A percentile compares a stretch with the other conserved stretches of the same genome.
phyloP scores from a whole-genome alignment of 257 asterid genomes.

The Cynanchum wilfordii region DNA sequence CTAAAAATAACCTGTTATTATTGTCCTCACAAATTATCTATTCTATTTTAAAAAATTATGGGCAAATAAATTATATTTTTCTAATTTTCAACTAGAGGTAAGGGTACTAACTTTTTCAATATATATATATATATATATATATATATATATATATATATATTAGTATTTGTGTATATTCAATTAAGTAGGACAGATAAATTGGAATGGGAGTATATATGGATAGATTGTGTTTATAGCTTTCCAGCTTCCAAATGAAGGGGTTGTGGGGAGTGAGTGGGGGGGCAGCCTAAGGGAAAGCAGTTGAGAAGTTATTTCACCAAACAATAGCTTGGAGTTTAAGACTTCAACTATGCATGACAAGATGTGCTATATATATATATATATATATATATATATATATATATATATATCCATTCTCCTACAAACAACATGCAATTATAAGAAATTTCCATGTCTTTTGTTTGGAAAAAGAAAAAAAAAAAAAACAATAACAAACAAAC shows the following conservation, averaged over 20 bases:
- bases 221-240: background rate
- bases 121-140: too few relatives aligned
- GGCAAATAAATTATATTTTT: too few relatives aligned
- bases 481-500: background rate
- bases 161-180: too few relatives aligned
- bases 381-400: background rate
- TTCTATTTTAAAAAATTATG: too few relatives aligned
- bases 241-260: slow-evolving; percentile 1
- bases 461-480: background rate
- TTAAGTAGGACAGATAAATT: too few relatives aligned
- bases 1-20: too few relatives aligned
- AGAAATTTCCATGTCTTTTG: slow-evolving; percentile 3
- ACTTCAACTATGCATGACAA: slow-evolving; percentile 8
- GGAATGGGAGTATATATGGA: background rate
- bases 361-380: too few relatives aligned
- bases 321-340: slow-evolving; percentile 11
- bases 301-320: slow-evolving; percentile 2
- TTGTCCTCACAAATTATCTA: too few relatives aligned
- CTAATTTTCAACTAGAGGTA: too few relatives aligned
- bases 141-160: too few relatives aligned
- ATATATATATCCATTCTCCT: background rate
- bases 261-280: background rate
- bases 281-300: background rate
- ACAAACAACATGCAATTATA: background rate
- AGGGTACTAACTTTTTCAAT: too few relatives aligned